Evolutionary conservation across 116 monocot genomes (phyloP).

Genomic region (Papilionanthe hybrid): DNA sequence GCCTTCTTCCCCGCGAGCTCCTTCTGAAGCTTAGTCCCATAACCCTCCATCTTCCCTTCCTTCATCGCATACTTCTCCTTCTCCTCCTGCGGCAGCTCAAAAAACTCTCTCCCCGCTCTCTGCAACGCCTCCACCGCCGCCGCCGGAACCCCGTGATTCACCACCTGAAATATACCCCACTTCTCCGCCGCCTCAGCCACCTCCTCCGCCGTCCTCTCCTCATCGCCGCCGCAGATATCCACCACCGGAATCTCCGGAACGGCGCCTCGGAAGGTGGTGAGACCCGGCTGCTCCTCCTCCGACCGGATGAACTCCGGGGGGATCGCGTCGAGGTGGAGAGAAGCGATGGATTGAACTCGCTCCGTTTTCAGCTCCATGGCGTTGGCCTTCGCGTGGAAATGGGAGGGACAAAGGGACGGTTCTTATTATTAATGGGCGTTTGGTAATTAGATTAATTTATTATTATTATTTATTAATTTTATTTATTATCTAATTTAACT

Average conservation of each 20-base stretch:
- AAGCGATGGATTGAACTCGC: slow-evolving; percentile 53
- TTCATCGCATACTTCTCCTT: slow-evolving; percentile 45
- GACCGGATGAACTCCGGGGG: slow-evolving; percentile 49
- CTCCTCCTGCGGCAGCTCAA: slow-evolving; percentile 58
- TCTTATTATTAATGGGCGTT: too few species aligned
- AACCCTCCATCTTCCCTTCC: slow-evolving; percentile 45
- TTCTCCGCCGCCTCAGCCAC: slow-evolving; percentile 24
- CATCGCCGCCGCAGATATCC: slow-evolving; percentile 21
- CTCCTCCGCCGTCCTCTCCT: not conserved
- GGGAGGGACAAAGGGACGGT: too few species aligned
- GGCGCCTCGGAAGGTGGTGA: slow-evolving; percentile 37
- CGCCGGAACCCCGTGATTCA: slow-evolving; percentile 48
- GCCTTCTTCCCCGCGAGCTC: slow-evolving; percentile 57
- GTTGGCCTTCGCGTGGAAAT: not conserved
- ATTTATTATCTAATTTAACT: too few species aligned
- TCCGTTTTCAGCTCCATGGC: slow-evolving; percentile 22
- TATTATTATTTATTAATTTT: too few species aligned
- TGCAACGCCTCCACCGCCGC: slow-evolving; percentile 44
- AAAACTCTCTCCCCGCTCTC: slow-evolving; percentile 52
- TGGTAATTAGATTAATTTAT: too few species aligned
- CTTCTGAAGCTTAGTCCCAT: slow-evolving; percentile 53
- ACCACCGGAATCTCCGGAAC: slow-evolving; percentile 50
- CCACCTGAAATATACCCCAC: slow-evolving; percentile 49
- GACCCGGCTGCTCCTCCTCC: slow-evolving; percentile 44
- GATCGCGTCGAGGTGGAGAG: slow-evolving; percentile 16